Evolutionary conservation across 2,329 filamentous ascomycete species (phyloP).

Genomic region (Hansfordia pulvinata): DNA sequence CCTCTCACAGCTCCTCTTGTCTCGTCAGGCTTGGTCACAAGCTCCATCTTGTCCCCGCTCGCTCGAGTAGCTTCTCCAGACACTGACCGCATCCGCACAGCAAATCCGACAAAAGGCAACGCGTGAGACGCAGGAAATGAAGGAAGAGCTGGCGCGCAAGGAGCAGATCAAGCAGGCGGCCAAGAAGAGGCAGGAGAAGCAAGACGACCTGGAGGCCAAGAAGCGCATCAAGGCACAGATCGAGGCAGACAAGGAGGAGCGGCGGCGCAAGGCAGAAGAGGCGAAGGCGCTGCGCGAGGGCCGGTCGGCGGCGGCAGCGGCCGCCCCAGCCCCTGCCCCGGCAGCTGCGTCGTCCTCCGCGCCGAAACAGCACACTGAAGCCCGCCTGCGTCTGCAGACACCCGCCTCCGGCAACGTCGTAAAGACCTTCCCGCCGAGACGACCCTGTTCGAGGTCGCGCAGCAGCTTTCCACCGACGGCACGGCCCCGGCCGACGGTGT

Average conservation of each 20-base stretch:
- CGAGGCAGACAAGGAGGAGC: slow-evolving; percentile 83
- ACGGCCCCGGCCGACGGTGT: slow-evolving; percentile 59
- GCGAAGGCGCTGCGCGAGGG: slow-evolving; percentile 82
- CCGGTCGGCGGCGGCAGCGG: slow-evolving; percentile 23
- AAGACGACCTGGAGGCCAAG: slow-evolving; percentile 73
- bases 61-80: too few relatives aligned
- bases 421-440: slow-evolving; percentile 86
- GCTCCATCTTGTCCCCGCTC: neutral
- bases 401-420: slow-evolving; percentile 60
- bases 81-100: slow-evolving; percentile 25
- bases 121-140: slow-evolving; percentile 75
- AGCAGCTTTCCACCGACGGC: slow-evolving; percentile 58
- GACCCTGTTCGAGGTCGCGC: slow-evolving; percentile 83
- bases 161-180: slow-evolving; percentile 87
- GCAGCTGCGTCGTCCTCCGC: slow-evolving; percentile 41
- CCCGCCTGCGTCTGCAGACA: slow-evolving; percentile 71
- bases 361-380: slow-evolving; percentile 62
- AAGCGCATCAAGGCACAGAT: slow-evolving; percentile 87
- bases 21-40: too few relatives aligned
- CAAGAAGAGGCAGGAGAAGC: slow-evolving; percentile 77
- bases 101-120: slow-evolving; percentile 75
- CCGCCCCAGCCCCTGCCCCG: slow-evolving; percentile 30
- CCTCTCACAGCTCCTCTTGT: too few relatives aligned
- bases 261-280: slow-evolving; percentile 70
- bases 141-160: slow-evolving; percentile 78